Conservation (phyloP, 164 flowering plant genomes). For the Annona squamosa region DNA sequence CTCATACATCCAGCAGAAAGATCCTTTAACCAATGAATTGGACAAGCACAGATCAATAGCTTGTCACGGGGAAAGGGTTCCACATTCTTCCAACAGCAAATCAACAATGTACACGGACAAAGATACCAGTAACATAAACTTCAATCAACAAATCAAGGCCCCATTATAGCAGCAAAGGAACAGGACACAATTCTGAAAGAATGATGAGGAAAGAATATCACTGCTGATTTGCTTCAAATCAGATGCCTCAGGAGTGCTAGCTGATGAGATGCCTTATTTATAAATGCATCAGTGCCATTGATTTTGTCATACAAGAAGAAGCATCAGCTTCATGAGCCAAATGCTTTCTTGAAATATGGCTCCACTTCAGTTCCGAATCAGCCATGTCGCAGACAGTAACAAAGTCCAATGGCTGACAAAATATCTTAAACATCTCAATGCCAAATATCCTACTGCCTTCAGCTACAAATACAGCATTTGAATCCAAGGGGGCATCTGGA, state of each 20-base stretch:
- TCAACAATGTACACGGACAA: constrained; percentile 2
- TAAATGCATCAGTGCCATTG: constrained; percentile 66
- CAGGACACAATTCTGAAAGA: constrained; percentile 1
- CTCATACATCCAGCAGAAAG: no score
- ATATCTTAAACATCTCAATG: constrained; percentile 92
- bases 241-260: not conserved
- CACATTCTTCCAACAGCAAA: not conserved
- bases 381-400: constrained; percentile 62
- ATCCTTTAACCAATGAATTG: no score
- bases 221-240: not conserved
- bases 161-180: not conserved
- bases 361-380: constrained; percentile 48
- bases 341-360: constrained; percentile 65
- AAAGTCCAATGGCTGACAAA: constrained; percentile 90
- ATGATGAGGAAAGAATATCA: constrained; percentile 1
- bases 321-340: constrained; percentile 74
- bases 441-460: constrained; percentile 67
- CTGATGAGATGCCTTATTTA: constrained; percentile 17
- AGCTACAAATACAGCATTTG: constrained; percentile 87
- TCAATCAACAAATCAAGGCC: not conserved
- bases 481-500: constrained; percentile 99
- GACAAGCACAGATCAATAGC: no score
- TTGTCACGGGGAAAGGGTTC: no score
- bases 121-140: not conserved
- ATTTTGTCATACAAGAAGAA: constrained; percentile 77